These are phyloP conservation scores for Penicillium manginii DNA, from an alignment of 495 filamentous ascomycete species.

Conservation along the genomic window DNA sequence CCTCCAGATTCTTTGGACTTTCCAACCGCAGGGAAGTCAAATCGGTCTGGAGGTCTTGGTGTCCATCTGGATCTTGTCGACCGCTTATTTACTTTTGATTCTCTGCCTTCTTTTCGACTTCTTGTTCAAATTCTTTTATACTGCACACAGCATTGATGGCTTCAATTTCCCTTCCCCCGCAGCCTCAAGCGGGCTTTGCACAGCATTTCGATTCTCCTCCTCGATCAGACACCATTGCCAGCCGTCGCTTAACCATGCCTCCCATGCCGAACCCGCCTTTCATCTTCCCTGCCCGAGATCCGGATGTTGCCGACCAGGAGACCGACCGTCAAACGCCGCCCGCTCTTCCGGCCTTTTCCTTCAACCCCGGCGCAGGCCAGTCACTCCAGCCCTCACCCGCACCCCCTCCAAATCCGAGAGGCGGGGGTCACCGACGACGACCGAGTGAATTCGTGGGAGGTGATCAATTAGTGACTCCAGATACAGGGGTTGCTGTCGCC, in stretches of 20 bases:
- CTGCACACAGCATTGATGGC: constrained; percentile 39
- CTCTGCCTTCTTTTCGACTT: constrained; percentile 4
- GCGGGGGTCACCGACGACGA: constrained; percentile 68
- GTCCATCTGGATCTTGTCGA: constrained; percentile 41
- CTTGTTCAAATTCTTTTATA: constrained; percentile 9
- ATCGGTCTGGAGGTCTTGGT: constrained; percentile 47
- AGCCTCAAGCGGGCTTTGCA: constrained; percentile 36
- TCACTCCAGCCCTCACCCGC: constrained; percentile 29
- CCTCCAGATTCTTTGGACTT: constrained; percentile 50
- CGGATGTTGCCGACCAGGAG: constrained; percentile 21
- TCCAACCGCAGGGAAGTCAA: constrained; percentile 40
- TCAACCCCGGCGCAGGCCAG: constrained; percentile 57
- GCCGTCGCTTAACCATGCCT: constrained; percentile 39
- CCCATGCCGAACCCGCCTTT: constrained; percentile 73
- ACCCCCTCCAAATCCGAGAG: constrained; percentile 31
- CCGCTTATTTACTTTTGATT: constrained; percentile 20
- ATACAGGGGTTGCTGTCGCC: constrained; percentile 62
- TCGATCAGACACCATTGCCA: constrained; percentile 21
- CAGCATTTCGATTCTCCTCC: constrained; percentile 38
- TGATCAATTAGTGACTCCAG: constrained; percentile 63
- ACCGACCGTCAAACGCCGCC: constrained; percentile 34
- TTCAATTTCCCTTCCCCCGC: constrained; percentile 47
- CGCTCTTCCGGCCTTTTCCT: constrained; percentile 64
- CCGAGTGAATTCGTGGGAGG: constrained; percentile 81
- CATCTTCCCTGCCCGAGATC: constrained; percentile 63